A percentile compares a stretch with the other conserved stretches of the same genome.
phyloP scores from a whole-genome alignment of 768 basidiomycete genomes.

The Panaeolus papilionaceus region DNA sequence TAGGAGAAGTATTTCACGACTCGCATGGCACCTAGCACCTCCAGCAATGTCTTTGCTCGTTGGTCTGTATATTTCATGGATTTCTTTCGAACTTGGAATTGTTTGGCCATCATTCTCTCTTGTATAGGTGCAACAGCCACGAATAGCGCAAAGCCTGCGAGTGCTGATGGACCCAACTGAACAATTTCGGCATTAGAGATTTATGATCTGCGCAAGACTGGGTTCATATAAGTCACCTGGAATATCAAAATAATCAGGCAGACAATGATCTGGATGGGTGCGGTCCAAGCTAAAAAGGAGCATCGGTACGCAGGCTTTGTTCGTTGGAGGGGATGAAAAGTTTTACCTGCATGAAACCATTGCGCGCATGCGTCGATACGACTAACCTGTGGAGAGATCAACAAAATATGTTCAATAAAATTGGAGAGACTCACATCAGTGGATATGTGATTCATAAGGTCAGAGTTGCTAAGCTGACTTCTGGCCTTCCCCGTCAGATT shows the following conservation, averaged over 20 bases:
- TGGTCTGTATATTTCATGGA: slow-evolving; percentile 70
- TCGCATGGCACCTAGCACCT: slow-evolving; percentile 71
- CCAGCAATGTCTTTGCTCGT: slow-evolving; percentile 67
- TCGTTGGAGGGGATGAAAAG: neutral
- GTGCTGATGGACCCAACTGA: slow-evolving; percentile 71
- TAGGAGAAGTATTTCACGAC: slow-evolving; percentile 83
- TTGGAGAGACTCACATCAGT: slow-evolving; percentile 60
- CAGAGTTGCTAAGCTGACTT: slow-evolving; percentile 63
- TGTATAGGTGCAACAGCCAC: slow-evolving; percentile 67
- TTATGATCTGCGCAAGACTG: neutral
- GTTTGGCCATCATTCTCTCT: slow-evolving; percentile 64
- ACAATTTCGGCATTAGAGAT: neutral
- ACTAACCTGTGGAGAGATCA: slow-evolving; percentile 47
- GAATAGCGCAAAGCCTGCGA: slow-evolving; percentile 75
- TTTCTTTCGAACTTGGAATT: slow-evolving; percentile 56
- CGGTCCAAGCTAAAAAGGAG: slow-evolving; percentile 57
- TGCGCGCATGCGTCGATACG: slow-evolving; percentile 67
- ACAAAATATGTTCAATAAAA: neutral
- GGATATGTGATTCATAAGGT: slow-evolving; percentile 64
- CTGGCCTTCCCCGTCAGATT: slow-evolving; percentile 70
- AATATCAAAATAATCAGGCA: slow-evolving; percentile 66
- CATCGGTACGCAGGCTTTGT: neutral
- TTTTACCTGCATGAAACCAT: slow-evolving; percentile 68
- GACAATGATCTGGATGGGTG: slow-evolving; percentile 67
- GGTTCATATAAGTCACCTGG: slow-evolving; percentile 43